Conservation (phyloP, 2,329 filamentous ascomycete genomes). For the Cercospora sp. region DNA sequence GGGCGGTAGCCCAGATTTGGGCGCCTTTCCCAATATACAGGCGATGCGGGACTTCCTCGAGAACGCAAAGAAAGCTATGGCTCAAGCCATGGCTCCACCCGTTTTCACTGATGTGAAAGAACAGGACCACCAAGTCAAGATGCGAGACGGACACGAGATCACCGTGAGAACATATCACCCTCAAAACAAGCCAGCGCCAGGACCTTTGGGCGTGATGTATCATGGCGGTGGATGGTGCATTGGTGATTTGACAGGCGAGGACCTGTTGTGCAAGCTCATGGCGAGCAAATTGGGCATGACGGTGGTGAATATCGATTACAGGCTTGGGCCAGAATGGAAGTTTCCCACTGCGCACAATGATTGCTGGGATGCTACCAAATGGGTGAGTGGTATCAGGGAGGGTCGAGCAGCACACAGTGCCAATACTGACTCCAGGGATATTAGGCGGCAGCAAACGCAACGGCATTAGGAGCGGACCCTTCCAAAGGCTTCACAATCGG, state of each 20-base stretch:
- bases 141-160: conserved; percentile 42
- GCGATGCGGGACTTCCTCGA: conserved; percentile 27
- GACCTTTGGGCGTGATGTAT: conserved; percentile 41
- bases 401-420: not conserved
- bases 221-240: conserved; percentile 51
- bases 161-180: conserved; percentile 31
- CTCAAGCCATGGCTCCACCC: not conserved
- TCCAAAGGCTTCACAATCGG: conserved; percentile 52
- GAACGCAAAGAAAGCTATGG: conserved; percentile 1
- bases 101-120: conserved; percentile 33
- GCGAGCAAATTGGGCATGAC: conserved; percentile 42
- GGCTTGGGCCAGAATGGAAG: conserved; percentile 53
- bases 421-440: not conserved
- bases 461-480: conserved; percentile 43
- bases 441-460: conserved; percentile 41
- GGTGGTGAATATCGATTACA: conserved; percentile 53
- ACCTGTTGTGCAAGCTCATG: conserved; percentile 45
- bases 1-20: conserved; percentile 32
- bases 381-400: conserved; percentile 35
- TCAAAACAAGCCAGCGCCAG: conserved; percentile 23
- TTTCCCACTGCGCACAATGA: conserved; percentile 54
- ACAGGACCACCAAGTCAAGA: conserved; percentile 42
- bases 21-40: conserved; percentile 29
- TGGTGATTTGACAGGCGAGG: conserved; percentile 47
- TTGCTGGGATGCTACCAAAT: conserved; percentile 48